phyloP scores from a whole-genome alignment of 495 filamentous ascomycete genomes.

The Articulospora tetracladia region DNA sequence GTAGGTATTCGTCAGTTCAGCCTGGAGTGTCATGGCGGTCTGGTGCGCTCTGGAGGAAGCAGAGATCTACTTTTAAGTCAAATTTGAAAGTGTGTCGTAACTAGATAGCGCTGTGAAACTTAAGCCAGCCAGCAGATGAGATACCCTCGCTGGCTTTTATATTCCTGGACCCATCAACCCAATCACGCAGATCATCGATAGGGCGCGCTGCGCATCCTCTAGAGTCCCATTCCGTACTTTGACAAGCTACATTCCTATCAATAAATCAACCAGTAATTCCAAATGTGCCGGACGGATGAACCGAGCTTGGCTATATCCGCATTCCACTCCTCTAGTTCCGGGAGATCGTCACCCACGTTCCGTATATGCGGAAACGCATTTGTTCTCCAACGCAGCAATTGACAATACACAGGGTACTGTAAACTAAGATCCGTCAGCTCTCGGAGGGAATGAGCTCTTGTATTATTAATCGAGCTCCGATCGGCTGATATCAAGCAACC shows the following conservation, averaged over 20 bases:
- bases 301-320: not conserved
- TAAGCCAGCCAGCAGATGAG: too few relatives aligned
- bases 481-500: too few relatives aligned
- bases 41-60: not conserved
- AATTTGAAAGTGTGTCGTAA: not conserved
- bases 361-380: not conserved
- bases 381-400: not conserved
- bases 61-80: not conserved
- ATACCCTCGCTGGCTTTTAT: too few relatives aligned
- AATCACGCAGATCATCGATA: too few relatives aligned
- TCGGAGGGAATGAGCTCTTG: too few relatives aligned
- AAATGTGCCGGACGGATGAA: not conserved
- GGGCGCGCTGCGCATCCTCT: too few relatives aligned
- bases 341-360: not conserved
- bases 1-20: conserved; percentile 6
- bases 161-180: too few relatives aligned
- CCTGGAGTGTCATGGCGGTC: conserved; percentile 12
- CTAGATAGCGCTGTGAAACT: too few relatives aligned
- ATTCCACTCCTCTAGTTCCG: not conserved
- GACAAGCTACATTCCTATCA: too few relatives aligned
- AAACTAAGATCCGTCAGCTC: not conserved
- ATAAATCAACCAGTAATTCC: not conserved
- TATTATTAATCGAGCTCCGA: too few relatives aligned
- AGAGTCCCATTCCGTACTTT: too few relatives aligned
- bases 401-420: not conserved